These are phyloP conservation scores for Colletotrichum australisinense DNA, from an alignment of 2,329 filamentous ascomycete genomes.

Conservation along the genomic window DNA sequence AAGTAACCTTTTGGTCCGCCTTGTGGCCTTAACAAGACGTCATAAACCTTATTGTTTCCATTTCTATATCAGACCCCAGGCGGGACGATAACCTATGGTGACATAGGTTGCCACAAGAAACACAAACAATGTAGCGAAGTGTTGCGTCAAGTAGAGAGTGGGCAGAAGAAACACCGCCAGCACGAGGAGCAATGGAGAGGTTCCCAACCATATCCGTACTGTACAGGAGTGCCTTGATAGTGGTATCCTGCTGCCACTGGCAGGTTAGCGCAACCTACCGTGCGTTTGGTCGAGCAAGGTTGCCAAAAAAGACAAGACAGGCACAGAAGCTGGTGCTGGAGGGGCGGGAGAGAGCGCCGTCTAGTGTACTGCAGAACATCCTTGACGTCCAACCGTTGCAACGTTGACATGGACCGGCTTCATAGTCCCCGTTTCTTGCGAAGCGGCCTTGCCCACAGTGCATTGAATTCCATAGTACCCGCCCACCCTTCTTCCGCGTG, in stretches of 20 bases:
- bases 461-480: slow-evolving; percentile 32
- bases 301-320: not conserved
- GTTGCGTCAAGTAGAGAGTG: not conserved
- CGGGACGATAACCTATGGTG: not conserved
- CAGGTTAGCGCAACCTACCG: not conserved
- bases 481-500: slow-evolving; percentile 5
- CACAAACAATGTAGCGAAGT: not conserved
- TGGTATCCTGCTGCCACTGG: not conserved
- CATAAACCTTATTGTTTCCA: not conserved
- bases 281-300: not conserved
- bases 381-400: slow-evolving; percentile 22
- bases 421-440: slow-evolving; percentile 24
- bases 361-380: slow-evolving; percentile 34
- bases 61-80: not conserved
- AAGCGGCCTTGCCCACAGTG: slow-evolving; percentile 21
- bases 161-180: not conserved
- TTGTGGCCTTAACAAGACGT: not conserved
- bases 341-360: slow-evolving; percentile 32
- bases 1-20: not conserved
- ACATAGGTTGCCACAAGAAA: slow-evolving; percentile 4
- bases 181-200: not conserved
- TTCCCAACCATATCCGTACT: not conserved
- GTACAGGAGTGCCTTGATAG: not conserved
- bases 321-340: slow-evolving; percentile 22
- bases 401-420: slow-evolving; percentile 20